These are phyloP conservation scores for Miscanthus lutarioriparius DNA, from an alignment of 176 grass and related monocot genomes.

Conservation along the genomic window DNA sequence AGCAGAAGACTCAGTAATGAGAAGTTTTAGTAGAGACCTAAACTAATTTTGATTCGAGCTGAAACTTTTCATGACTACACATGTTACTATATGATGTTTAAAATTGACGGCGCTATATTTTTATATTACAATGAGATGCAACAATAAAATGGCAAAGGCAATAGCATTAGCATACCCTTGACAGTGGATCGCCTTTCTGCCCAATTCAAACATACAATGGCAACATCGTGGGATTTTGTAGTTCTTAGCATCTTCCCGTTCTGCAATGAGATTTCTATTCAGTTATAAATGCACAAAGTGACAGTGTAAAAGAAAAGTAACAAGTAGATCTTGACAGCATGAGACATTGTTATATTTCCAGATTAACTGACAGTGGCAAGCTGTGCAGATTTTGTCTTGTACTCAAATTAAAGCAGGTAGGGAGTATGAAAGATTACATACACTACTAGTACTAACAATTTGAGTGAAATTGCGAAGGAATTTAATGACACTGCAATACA, in stretches of 20 bases:
- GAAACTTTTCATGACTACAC: neutral
- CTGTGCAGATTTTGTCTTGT: neutral
- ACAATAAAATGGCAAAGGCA: neutral
- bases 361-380: constrained; percentile 1
- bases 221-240: constrained; percentile 65
- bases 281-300: constrained; percentile 27
- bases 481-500: neutral
- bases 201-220: constrained; percentile 95
- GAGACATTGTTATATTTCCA: neutral
- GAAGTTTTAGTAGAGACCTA: constrained; percentile 15
- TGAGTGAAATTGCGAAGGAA: neutral
- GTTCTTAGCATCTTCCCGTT: constrained; percentile 90
- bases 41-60: neutral
- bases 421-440: neutral
- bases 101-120: neutral
- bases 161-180: constrained; percentile 57
- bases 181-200: constrained; percentile 59
- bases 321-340: constrained; percentile 24
- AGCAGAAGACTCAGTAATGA: constrained; percentile 20
- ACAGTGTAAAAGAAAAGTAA: constrained; percentile 26
- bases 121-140: neutral
- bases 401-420: neutral
- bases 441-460: neutral
- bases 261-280: constrained; percentile 54
- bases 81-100: neutral